Conservation (phyloP, 352 stramenopile genomes). For the Phytophthora vignae region DNA sequence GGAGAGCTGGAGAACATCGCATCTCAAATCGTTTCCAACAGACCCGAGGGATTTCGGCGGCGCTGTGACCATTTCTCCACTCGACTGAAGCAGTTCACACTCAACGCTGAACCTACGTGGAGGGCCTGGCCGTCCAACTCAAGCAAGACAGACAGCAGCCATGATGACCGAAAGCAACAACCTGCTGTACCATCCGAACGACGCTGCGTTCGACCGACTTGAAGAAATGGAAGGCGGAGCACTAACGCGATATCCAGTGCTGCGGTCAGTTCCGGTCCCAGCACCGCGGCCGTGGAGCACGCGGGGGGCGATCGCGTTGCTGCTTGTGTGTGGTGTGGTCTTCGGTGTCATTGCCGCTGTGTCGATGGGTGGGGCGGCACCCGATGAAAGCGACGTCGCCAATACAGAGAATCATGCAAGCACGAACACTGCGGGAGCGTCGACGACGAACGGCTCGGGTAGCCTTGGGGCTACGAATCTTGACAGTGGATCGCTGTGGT, state of each 20-base stretch:
- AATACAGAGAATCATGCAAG: constrained; percentile 10
- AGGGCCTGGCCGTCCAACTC: not conserved
- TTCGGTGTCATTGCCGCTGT: constrained; percentile 37
- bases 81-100: constrained; percentile 17
- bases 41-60: constrained; percentile 10
- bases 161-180: constrained; percentile 46
- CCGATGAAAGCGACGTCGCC: not conserved
- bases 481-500: constrained; percentile 7
- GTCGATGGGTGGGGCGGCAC: constrained; percentile 9
- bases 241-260: constrained; percentile 23
- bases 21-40: constrained; percentile 29
- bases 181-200: constrained; percentile 29
- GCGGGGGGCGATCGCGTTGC: constrained; percentile 31
- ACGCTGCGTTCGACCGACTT: constrained; percentile 32
- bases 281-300: constrained; percentile 31
- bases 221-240: constrained; percentile 34
- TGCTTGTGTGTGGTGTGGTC: constrained; percentile 32
- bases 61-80: constrained; percentile 20
- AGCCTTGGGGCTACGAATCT: constrained; percentile 16
- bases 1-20: constrained; percentile 16
- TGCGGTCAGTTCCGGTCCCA: constrained; percentile 32
- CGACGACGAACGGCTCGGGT: constrained; percentile 14
- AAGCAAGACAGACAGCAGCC: not conserved
- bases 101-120: not conserved
- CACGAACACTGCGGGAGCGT: constrained; percentile 10